Evolutionary conservation across 208 protist genomes (phyloP), one percentile per base, ranked within the genome.

Genomic region (Trypanosoma boissoni): DNA sequence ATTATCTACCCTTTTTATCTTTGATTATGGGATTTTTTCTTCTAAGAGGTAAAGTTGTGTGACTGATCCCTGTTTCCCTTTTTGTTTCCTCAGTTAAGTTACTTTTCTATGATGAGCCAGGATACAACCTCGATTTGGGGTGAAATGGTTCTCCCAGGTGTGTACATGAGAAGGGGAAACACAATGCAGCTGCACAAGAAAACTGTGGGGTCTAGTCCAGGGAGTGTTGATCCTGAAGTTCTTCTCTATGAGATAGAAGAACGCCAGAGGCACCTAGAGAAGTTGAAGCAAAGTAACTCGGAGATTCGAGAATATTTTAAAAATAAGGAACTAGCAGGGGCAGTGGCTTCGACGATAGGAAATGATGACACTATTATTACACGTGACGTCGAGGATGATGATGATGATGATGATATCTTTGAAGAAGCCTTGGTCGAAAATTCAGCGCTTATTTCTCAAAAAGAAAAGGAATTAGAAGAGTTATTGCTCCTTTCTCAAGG

Each of bases 161-260:
- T 91, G n/a, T 93, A 83, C 58, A 93, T 93, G 83, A 81, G 86
- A 57, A 63, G 67, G 31, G 26, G 81, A 2, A 42, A 63, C n/a
- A 58, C 51, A 23, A 34, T 50, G 24, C 49, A 59, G 18, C 4
- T 52, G n/a, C 20, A 42, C 39, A 46, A 43, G 21, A 55, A 26
- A 39, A 23, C 51, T 42, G 18, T 62, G 55, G 55, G 39, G 1
- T 16, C 26, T 60, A 20, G 28, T 24, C 12, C 54, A n/a, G 61
- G 55, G n/a, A 55, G 34, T n/a, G 24, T 72, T 4, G 76, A 89
- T 39, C 64, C 80, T 42, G 86, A 90, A 27, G 56, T 80, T 23
- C 14, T 91, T 66, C 64, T 83, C 63, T 57, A 74, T 5, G 74
- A 88, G 49, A 83, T 88, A 26, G 72, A 86, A 23, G 72, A 84